These are phyloP conservation scores for Colletotrichum godetiae DNA, from an alignment of 2,329 filamentous ascomycete genomes.

Conservation along the genomic window DNA sequence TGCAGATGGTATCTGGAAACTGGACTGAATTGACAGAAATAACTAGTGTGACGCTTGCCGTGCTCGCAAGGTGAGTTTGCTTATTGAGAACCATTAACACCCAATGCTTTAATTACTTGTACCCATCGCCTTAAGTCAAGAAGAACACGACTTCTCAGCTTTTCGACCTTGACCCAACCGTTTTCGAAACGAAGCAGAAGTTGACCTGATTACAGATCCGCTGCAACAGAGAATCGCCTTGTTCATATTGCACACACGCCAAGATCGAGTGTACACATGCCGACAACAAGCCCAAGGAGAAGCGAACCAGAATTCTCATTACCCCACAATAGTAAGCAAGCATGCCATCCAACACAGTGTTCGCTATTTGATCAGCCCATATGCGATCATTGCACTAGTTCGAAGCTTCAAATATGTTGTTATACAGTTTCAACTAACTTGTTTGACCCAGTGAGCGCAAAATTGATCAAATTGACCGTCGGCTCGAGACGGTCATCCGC, in stretches of 20 bases:
- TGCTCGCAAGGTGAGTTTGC: slow-evolving; percentile 43
- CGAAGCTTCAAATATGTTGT: not conserved
- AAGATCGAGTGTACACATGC: slow-evolving; percentile 51
- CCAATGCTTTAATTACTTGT: not conserved
- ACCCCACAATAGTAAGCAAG: slow-evolving; percentile 50
- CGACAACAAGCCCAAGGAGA: slow-evolving; percentile 47
- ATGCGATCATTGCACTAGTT: not conserved
- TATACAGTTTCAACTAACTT: not conserved
- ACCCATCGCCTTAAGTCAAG: not conserved
- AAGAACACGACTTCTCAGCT: not conserved
- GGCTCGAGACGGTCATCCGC: slow-evolving; percentile 47
- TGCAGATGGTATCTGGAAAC: not conserved
- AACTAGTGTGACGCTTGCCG: slow-evolving; percentile 46
- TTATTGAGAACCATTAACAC: not conserved
- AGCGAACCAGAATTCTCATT: slow-evolving; percentile 49
- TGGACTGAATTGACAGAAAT: not conserved
- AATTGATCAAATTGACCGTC: slow-evolving; percentile 51
- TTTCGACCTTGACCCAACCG: not conserved
- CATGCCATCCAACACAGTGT: not conserved
- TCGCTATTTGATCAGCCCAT: not conserved
- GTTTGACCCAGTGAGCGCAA: slow-evolving; percentile 46
- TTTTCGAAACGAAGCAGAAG: not conserved
- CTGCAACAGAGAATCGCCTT: slow-evolving; percentile 50
- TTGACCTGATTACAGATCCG: slow-evolving; percentile 43
- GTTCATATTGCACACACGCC: slow-evolving; percentile 49